Evolutionary conservation across 2,329 filamentous ascomycete genomes (phyloP), one percentile per base, ranked within the genome.

Genomic region (Arthrobotrys megalospora): DNA sequence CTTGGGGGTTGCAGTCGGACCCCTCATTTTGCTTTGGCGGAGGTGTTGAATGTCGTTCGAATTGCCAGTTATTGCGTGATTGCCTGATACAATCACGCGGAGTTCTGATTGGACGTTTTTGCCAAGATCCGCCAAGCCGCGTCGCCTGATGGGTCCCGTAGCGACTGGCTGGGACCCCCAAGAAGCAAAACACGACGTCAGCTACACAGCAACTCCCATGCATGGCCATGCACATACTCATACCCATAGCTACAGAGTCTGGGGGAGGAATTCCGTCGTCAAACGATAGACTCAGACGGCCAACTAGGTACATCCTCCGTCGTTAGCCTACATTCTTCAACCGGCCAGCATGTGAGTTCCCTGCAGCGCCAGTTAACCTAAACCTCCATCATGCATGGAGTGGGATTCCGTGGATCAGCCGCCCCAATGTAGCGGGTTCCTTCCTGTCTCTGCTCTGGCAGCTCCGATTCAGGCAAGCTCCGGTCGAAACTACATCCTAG

Each of bases 21-120:
- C 55, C 55, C 55, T 60, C 55, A 60, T 60, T 60, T 60, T 28
- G 32, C 32, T 16, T 41, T 60, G 55, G 55, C 12, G 55, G 24
- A 52, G 52, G 55, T 50, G 32, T 60, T 48, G 21, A 45, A 78
- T 78, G 75, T 78, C 75, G 75, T 78, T 78, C 47, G 12, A 48
- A 53, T 43, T 14, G 62, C 47, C 36, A 8, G 52, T 34, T 66
- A 78, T 78, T 78, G 75, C 75, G 75, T 78, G 75, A 36, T 78
- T 36, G 67, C 32, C 75, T 78, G 75, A 72, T 55, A 55, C 62
- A 52, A 78, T 64, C 67, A 78, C 64, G 52, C 67, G 45, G 6
- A n/a, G 8, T 5, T 28, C 16, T 78, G 60, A 78, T 78, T 78
- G 75, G 75, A 36, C 34, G 41, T n/a, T 19, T 10, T 8, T 45